phyloP scores from a whole-genome alignment of 345 rosid genomes.

The Eucalyptus urophylla region DNA sequence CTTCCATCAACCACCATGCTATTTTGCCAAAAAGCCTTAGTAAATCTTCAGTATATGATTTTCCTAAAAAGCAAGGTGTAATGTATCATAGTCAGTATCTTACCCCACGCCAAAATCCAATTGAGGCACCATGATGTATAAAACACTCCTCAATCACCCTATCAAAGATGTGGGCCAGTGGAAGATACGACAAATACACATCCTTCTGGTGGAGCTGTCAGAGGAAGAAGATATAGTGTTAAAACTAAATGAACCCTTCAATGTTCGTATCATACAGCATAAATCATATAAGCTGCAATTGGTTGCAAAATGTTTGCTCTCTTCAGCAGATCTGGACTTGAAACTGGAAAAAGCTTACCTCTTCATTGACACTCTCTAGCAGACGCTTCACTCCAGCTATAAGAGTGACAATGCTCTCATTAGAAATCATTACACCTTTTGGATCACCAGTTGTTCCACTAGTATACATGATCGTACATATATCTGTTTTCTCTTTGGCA shows the following conservation, averaged over 20 bases:
- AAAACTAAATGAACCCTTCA: neutral
- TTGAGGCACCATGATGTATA: constrained; percentile 65
- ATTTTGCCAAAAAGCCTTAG: neutral
- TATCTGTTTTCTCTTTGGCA: constrained; percentile 57
- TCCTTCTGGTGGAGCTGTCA: constrained; percentile 60
- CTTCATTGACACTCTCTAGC: constrained; percentile 49
- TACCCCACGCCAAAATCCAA: constrained; percentile 98
- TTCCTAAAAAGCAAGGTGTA: neutral
- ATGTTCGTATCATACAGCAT: neutral
- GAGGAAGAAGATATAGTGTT: neutral
- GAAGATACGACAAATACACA: constrained; percentile 88
- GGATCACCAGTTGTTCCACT: constrained; percentile 99
- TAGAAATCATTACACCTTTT: constrained; percentile 92
- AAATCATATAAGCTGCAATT: neutral
- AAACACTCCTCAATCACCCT: constrained; percentile 82
- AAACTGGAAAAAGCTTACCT: constrained; percentile 22
- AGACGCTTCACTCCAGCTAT: constrained; percentile 62
- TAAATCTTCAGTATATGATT: neutral
- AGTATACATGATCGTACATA: constrained; percentile 96
- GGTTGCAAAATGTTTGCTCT: neutral
- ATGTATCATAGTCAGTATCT: constrained; percentile 1
- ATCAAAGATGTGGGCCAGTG: constrained; percentile 95
- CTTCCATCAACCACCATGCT: neutral
- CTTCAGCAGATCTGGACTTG: neutral
- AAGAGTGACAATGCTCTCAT: constrained; percentile 68